Evolutionary conservation across 768 basidiomycete genomes (phyloP).

Genomic region (Pleurotus djamor): DNA sequence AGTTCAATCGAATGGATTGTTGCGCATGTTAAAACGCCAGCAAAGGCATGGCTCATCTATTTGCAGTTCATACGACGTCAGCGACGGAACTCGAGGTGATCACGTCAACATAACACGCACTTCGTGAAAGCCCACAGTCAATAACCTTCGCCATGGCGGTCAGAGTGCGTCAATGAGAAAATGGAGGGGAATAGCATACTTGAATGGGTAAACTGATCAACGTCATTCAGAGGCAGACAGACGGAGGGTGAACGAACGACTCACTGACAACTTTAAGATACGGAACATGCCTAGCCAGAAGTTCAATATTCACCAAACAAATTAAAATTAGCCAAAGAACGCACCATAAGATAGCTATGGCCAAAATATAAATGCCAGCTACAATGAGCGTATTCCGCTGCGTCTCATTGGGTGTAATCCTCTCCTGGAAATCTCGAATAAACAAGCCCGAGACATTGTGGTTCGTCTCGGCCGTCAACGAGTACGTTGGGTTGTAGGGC

Average conservation of each 20-base stretch:
- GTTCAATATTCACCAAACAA: background rate
- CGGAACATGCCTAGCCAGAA: constrained; percentile 66
- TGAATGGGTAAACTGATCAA: constrained; percentile 78
- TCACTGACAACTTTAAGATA: constrained; percentile 70
- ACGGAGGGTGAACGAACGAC: constrained; percentile 22
- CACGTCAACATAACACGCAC: constrained; percentile 29
- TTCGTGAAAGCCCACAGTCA: constrained; percentile 90
- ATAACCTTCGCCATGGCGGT: constrained; percentile 41
- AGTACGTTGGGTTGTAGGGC: constrained; percentile 18
- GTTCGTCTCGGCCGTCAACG: constrained; percentile 4
- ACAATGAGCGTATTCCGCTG: constrained; percentile 79
- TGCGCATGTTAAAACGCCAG: constrained; percentile 84
- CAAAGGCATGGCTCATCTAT: constrained; percentile 85
- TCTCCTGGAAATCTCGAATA: constrained; percentile 36
- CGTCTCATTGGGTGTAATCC: constrained; percentile 65
- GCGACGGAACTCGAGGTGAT: background rate
- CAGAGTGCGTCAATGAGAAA: background rate
- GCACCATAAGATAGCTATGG: constrained; percentile 80
- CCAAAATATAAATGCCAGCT: constrained; percentile 71
- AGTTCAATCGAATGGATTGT: constrained; percentile 82
- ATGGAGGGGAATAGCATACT: constrained; percentile 47
- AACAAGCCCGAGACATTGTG: constrained; percentile 19
- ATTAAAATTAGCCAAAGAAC: constrained; percentile 17
- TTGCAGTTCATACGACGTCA: background rate
- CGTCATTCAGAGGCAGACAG: background rate